Evolutionary conservation across 108 stramenopile genomes (phyloP).

Genomic region (Discostella stelligeroides): DNA sequence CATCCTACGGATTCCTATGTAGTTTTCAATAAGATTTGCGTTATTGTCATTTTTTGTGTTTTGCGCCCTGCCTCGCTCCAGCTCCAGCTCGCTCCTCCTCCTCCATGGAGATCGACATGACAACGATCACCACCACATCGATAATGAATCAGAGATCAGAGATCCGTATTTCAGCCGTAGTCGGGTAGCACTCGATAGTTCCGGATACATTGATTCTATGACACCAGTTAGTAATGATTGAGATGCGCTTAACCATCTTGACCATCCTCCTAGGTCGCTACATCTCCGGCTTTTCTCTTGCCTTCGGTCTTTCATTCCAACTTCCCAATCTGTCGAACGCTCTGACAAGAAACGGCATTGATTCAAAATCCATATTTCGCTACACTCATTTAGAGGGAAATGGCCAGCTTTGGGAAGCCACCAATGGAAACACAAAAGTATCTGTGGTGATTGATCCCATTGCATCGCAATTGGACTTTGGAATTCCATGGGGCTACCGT

Average conservation of each 20-base stretch:
- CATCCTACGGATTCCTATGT: too few relatives aligned
- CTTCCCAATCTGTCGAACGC: slow-evolving; percentile 12
- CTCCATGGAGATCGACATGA: too few relatives aligned
- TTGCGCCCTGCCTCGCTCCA: too few relatives aligned
- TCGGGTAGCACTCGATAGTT: not conserved
- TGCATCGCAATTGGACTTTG: slow-evolving; percentile 57
- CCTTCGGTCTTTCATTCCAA: slow-evolving; percentile 1
- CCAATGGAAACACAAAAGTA: slow-evolving; percentile 9
- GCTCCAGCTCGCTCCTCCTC: too few relatives aligned
- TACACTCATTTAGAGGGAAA: slow-evolving; percentile 49
- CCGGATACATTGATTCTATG: not conserved
- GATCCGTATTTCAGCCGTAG: too few relatives aligned
- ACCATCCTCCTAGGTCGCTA: not conserved
- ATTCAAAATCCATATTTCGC: not conserved
- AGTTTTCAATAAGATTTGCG: too few relatives aligned
- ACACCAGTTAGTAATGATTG: too few relatives aligned
- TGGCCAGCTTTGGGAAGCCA: slow-evolving; percentile 42
- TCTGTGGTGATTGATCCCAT: slow-evolving; percentile 57
- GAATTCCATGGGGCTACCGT: slow-evolving; percentile 52
- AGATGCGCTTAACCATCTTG: not conserved
- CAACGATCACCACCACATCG: too few relatives aligned
- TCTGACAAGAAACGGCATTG: too few relatives aligned
- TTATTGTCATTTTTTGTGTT: too few relatives aligned
- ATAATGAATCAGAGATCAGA: too few relatives aligned
- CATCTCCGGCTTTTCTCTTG: not conserved